phyloP scores from a whole-genome alignment of 192 early-diverging fungal genomes.

The Umbelopsis vinacea region DNA sequence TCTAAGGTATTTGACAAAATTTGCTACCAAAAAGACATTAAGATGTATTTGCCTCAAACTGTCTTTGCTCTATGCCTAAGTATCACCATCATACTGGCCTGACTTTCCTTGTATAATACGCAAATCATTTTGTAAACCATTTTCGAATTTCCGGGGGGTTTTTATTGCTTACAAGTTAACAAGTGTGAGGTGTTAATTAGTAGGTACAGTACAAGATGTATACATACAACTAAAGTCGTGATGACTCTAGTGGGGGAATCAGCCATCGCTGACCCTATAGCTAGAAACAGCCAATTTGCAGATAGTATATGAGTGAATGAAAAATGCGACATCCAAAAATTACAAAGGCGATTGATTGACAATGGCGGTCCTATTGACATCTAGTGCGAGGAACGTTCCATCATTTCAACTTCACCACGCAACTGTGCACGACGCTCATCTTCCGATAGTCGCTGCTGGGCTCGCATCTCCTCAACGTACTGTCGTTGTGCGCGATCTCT shows the following conservation, averaged over 20 bases:
- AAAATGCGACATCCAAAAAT: too few species aligned
- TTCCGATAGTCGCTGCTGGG: neutral
- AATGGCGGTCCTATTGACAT: neutral
- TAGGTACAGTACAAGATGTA: neutral
- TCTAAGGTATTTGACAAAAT: too few species aligned
- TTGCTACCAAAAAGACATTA: too few species aligned
- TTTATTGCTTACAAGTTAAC: too few species aligned
- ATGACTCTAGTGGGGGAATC: too few species aligned
- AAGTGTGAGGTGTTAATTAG: neutral
- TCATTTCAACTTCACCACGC: conserved; percentile 19
- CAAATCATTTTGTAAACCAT: neutral
- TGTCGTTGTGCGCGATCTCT: conserved; percentile 6
- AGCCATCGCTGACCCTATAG: too few species aligned
- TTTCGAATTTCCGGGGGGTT: neutral
- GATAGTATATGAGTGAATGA: too few species aligned
- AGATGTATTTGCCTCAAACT: too few species aligned
- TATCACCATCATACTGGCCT: neutral
- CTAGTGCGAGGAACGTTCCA: neutral
- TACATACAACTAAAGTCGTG: too few species aligned
- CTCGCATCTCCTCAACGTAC: conserved; percentile 6
- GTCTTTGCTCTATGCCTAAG: neutral
- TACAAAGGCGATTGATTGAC: neutral
- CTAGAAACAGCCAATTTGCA: too few species aligned
- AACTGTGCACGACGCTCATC: conserved; percentile 12
- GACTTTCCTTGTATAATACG: neutral